Evolutionary conservation across 1,284 basidiomycete species (phyloP).

Genomic region (Ustilago cynodontis): DNA sequence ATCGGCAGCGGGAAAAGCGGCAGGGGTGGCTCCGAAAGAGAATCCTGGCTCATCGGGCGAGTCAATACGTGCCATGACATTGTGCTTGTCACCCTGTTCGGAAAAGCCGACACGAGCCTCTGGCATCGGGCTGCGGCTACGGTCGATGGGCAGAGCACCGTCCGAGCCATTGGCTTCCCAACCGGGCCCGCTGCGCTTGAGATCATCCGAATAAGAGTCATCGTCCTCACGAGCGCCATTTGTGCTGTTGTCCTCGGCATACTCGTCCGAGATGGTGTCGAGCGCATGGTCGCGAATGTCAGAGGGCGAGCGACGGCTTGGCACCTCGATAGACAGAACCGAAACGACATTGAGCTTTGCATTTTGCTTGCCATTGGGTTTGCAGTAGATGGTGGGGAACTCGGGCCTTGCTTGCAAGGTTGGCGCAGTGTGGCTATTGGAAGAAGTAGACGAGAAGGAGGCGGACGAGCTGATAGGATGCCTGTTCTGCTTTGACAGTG

Average conservation of each 20-base stretch:
- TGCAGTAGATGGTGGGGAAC: conserved; percentile 82
- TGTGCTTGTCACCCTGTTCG: conserved; percentile 41
- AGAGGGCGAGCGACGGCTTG: conserved; percentile 78
- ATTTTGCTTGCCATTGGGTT: conserved; percentile 63
- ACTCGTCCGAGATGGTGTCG: conserved; percentile 51
- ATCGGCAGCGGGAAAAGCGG: conserved; percentile 63
- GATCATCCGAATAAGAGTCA: conserved; percentile 58
- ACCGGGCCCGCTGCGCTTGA: conserved; percentile 47
- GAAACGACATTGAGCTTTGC: conserved; percentile 83
- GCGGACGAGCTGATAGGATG: conserved; percentile 34
- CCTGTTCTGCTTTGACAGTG: conserved; percentile 3
- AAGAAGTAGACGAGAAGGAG: conserved; percentile 36
- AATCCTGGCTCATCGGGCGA: conserved; percentile 49
- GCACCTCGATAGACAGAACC: conserved; percentile 88
- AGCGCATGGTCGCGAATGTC: conserved; percentile 48
- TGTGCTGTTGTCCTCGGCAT: conserved; percentile 23
- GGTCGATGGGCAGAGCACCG: neutral
- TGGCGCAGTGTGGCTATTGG: conserved; percentile 71
- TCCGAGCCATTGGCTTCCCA: conserved; percentile 14
- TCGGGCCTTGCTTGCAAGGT: conserved; percentile 89
- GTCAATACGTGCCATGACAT: conserved; percentile 28
- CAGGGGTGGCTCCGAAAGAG: conserved; percentile 58
- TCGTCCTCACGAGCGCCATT: conserved; percentile 29
- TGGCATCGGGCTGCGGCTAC: conserved; percentile 29
- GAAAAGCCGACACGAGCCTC: conserved; percentile 29